Evolutionary conservation across 305 asterid genomes (phyloP).

Genomic region (Stenogyne calaminthoides): DNA sequence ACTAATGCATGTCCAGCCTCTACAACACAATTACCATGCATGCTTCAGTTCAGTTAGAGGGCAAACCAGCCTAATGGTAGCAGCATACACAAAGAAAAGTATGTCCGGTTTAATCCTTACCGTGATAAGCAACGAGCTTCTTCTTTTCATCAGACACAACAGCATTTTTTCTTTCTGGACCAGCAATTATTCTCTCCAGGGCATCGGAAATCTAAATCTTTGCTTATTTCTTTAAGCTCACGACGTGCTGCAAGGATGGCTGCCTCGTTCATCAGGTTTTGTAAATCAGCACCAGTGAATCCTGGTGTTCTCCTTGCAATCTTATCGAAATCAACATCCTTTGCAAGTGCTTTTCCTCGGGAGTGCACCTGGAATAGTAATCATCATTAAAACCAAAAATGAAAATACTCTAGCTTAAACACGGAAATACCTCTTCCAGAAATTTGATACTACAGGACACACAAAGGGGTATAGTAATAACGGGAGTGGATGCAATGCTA

Average conservation of each 20-base stretch:
- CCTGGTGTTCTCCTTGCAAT: constrained; percentile 95
- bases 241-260: constrained; percentile 97
- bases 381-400: neutral
- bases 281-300: constrained; percentile 96
- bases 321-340: constrained; percentile 94
- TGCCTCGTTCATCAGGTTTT: constrained; percentile 95
- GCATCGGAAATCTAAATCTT: constrained; percentile 94
- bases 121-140: constrained; percentile 88
- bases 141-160: constrained; percentile 96
- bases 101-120: constrained; percentile 26
- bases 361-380: constrained; percentile 68
- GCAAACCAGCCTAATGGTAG: neutral
- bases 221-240: constrained; percentile 91
- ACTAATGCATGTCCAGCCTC: constrained; percentile 99
- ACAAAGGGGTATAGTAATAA: neutral
- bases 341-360: constrained; percentile 91
- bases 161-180: constrained; percentile 95
- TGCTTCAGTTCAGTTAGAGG: neutral
- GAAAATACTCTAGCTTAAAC: neutral
- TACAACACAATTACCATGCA: constrained; percentile 28
- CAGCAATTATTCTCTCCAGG: constrained; percentile 92
- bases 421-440: neutral
- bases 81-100: neutral
- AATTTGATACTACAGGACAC: neutral
- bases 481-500: neutral